Evolutionary conservation across 1,139 yeast species (phyloP), one percentile per base, ranked within the genome.

Genomic region (Geotrichum phurueaensis): DNA sequence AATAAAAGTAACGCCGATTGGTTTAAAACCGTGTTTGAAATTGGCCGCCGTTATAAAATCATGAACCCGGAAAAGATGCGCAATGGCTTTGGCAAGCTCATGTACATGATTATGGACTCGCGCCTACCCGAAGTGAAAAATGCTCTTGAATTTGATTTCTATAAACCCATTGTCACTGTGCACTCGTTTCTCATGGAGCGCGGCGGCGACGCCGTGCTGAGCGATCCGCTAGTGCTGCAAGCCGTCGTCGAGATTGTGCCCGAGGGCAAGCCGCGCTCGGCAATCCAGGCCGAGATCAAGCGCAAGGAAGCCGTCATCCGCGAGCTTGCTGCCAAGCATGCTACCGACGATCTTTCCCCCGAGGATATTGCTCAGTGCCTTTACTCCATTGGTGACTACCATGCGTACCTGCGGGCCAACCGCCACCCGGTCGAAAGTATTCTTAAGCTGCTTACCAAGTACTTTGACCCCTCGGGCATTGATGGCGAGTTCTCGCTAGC

Each of bases 21-120:
- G 89, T 86, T 83, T 70, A 79, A 86, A 68, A 74, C 72, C 52
- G 76, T 86, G 15, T 86, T 87, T 70, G 92, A 86, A 71, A 82
- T 86, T 63, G 92, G 92, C 31, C 78, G 92, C 66, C 78, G 92
- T 56, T 86, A 86, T 73, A 86, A 86, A 69, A 83, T 87, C 66
- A 84, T 86, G 90, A 86, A 86, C 69, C 92, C 92, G 0, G 90
- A 86, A 66, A 79, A 83, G 66, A 84, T 87, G 87, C 78, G 89
- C 62, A 87, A 84, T 66, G 83, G 84, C 1, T 87, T 84, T 70
- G 92, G 92, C 53, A 86, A 86, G 68, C 75, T 87, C 62, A 84
- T 87, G 76, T 86, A 86, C 71, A 87, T 86, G 87, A 84, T 86
- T 53, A 87, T 86, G 91, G 92, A 86, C 70, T 86, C 92, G 1